These are phyloP conservation scores for Backusella liffmaniae DNA, from an alignment of 192 early-diverging fungal genomes.

Conservation along the genomic window DNA sequence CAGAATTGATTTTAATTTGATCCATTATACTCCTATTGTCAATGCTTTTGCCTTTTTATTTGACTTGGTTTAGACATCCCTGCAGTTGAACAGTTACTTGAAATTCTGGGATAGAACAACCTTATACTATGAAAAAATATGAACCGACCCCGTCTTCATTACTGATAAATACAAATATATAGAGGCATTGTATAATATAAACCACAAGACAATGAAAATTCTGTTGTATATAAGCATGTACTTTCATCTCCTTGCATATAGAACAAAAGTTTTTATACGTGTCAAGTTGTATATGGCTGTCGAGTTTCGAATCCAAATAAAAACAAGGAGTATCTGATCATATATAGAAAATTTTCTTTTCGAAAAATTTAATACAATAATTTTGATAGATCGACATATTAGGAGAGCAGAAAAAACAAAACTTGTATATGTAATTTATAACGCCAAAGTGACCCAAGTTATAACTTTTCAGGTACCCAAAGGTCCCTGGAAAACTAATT, in stretches of 20 bases:
- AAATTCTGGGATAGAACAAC: background rate
- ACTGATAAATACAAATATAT: background rate
- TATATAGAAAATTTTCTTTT: background rate
- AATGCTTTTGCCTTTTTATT: constrained; percentile 7
- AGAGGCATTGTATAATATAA: background rate
- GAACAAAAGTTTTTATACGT: background rate
- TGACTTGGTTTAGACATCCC: background rate
- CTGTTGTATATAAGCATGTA: background rate
- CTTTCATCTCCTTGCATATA: background rate
- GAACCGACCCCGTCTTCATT: background rate
- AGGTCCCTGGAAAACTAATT: background rate
- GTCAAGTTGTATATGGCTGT: background rate
- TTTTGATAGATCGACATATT: background rate
- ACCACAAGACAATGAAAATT: background rate
- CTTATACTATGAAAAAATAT: background rate
- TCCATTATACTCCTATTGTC: background rate
- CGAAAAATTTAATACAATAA: background rate
- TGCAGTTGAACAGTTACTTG: background rate
- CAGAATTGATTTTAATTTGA: background rate
- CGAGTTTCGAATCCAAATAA: background rate
- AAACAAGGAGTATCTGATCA: background rate
- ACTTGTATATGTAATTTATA: background rate
- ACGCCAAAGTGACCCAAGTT: background rate
- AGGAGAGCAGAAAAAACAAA: background rate
- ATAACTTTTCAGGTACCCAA: background rate